Evolutionary conservation across 2,329 filamentous ascomycete species (phyloP).

Genomic region (Fusarium burgessii): DNA sequence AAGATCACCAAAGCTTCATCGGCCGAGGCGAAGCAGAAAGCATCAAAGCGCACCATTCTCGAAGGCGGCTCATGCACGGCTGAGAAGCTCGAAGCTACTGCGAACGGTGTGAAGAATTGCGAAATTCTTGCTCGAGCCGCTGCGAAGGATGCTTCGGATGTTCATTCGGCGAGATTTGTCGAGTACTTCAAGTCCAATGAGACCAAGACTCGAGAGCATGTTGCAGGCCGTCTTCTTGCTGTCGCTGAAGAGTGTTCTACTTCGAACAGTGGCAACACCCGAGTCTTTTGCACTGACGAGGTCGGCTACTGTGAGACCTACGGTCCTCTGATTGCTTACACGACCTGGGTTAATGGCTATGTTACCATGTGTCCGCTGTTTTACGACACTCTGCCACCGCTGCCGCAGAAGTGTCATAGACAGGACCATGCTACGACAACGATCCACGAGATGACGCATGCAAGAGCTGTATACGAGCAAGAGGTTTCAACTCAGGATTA

Average conservation of each 20-base stretch:
- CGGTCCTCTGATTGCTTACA: conserved; percentile 36
- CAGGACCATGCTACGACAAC: conserved; percentile 39
- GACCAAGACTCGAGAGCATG: conserved; percentile 25
- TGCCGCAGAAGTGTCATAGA: conserved; percentile 32
- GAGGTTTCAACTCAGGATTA: conserved; percentile 31
- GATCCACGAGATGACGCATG: conserved; percentile 40
- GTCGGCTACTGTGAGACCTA: conserved; percentile 23
- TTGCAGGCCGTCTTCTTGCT: conserved; percentile 30
- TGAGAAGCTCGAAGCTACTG: conserved; percentile 12
- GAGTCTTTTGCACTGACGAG: conserved; percentile 13
- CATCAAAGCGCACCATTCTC: conserved; percentile 12
- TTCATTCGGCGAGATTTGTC: conserved; percentile 26
- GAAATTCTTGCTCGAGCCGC: conserved; percentile 33
- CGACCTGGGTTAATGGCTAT: conserved; percentile 38
- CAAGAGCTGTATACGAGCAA: conserved; percentile 28
- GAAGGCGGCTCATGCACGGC: conserved; percentile 8
- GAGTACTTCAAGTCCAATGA: conserved; percentile 43
- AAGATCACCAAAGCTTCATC: conserved; percentile 15
- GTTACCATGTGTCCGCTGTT: conserved; percentile 35
- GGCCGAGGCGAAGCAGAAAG: neutral
- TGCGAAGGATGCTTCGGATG: conserved; percentile 23
- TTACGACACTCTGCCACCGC: conserved; percentile 21
- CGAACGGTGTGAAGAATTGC: conserved; percentile 25
- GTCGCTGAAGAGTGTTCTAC: conserved; percentile 35
- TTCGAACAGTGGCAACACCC: conserved; percentile 10